These are phyloP conservation scores for Nigrograna mackinnonii DNA, from an alignment of 2,329 filamentous ascomycete genomes.

Conservation along the genomic window DNA sequence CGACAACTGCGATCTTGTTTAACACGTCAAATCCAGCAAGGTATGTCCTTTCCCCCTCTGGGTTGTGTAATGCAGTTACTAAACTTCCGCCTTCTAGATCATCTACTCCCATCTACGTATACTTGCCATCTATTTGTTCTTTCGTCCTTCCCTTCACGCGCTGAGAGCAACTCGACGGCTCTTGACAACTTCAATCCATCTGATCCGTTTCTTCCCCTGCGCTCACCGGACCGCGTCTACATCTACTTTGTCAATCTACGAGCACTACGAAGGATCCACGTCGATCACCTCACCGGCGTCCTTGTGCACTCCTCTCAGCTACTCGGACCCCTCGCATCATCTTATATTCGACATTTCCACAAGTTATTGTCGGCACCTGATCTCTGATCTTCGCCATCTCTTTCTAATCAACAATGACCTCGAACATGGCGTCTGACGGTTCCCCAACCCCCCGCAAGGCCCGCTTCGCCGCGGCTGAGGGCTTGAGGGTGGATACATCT, in stretches of 20 bases:
- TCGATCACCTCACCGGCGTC: conserved; percentile 4
- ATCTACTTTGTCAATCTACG: conserved; percentile 43
- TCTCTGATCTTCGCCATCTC: conserved; percentile 35
- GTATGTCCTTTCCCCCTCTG: too few species aligned
- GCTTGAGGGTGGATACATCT: conserved; percentile 37
- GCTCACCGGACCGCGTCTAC: conserved; percentile 23
- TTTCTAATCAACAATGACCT: conserved; percentile 32
- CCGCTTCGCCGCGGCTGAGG: conserved; percentile 32
- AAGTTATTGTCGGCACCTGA: conserved; percentile 24
- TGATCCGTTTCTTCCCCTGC: conserved; percentile 18
- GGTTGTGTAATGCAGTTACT: too few species aligned
- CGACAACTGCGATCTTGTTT: too few species aligned
- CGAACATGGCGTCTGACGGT: conserved; percentile 45
- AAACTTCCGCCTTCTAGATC: neutral
- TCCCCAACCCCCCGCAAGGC: conserved; percentile 47
- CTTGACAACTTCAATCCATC: conserved; percentile 23
- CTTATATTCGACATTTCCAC: conserved; percentile 37
- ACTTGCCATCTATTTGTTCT: conserved; percentile 13
- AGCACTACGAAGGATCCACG: conserved; percentile 27
- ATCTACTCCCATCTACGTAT: conserved; percentile 1
- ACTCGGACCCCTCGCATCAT: conserved; percentile 34
- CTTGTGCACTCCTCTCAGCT: conserved; percentile 13
- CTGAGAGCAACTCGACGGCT: conserved; percentile 10
- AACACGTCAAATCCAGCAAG: too few species aligned
- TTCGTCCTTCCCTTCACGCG: conserved; percentile 6